Conservation (phyloP, 495 filamentous ascomycete species). For the Lepidopterella palustris region DNA sequence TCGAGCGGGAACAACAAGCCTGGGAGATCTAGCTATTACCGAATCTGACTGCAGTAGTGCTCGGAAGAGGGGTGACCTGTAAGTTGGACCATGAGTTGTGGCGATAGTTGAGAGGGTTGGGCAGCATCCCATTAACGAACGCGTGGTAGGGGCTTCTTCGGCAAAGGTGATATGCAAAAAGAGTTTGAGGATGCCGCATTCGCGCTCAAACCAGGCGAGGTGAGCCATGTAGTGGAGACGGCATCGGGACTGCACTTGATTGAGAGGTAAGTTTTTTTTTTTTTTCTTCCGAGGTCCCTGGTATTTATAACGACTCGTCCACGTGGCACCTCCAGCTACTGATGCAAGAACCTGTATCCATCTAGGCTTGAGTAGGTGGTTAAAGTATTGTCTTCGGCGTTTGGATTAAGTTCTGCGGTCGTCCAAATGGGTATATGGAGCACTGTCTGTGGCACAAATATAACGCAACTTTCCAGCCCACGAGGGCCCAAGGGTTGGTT, state of each 20-base stretch:
- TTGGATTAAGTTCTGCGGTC: background rate
- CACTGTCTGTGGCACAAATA: background rate
- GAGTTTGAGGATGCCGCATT: slow-evolving; percentile 97
- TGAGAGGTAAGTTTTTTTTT: slow-evolving; percentile 59
- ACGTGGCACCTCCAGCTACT: background rate
- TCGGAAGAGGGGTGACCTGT: slow-evolving; percentile 87
- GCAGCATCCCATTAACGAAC: slow-evolving; percentile 2
- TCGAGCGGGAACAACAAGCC: slow-evolving; percentile 52
- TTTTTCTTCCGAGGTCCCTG: background rate
- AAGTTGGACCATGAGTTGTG: slow-evolving; percentile 31
- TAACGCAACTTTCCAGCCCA: background rate
- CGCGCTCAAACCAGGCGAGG: slow-evolving; percentile 71
- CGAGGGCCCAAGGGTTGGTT: background rate
- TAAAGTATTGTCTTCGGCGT: background rate
- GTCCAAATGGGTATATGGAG: slow-evolving; percentile 1
- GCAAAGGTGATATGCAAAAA: slow-evolving; percentile 92
- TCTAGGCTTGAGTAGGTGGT: background rate
- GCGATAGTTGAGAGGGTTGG: slow-evolving; percentile 10
- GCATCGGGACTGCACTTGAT: slow-evolving; percentile 96
- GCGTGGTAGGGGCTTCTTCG: slow-evolving; percentile 71
- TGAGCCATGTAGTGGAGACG: slow-evolving; percentile 80
- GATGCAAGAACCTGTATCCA: background rate
- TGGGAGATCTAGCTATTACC: slow-evolving; percentile 75
- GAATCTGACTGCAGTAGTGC: slow-evolving; percentile 96
- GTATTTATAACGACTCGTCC: background rate